Percentiles rank a stretch among this genome's conserved stretches.
Conservation (phyloP, 805 yeast genomes). For the Debaryomyces maramus region DNA sequence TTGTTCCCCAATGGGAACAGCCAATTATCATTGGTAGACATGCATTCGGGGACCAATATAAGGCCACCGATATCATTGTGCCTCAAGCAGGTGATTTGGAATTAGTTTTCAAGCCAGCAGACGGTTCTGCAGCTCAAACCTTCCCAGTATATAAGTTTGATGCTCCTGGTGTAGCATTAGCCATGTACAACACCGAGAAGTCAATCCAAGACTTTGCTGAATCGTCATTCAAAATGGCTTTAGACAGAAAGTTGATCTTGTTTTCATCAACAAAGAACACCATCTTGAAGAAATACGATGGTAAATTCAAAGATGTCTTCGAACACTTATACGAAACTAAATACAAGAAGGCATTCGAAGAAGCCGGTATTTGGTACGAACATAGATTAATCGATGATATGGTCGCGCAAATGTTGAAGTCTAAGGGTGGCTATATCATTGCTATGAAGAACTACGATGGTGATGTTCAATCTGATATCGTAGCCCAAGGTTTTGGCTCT, state of each 20-base stretch:
- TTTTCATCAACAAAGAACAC: slow-evolving; percentile 94
- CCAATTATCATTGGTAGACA: slow-evolving; percentile 98
- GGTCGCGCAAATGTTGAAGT: slow-evolving; percentile 98
- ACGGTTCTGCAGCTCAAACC: slow-evolving; percentile 56
- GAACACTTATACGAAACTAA: slow-evolving; percentile 71
- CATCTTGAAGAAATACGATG: slow-evolving; percentile 90
- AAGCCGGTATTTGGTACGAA: slow-evolving; percentile 89
- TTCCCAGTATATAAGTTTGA: slow-evolving; percentile 67
- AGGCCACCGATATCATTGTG: slow-evolving; percentile 82
- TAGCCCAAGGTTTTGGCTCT: slow-evolving; percentile 97
- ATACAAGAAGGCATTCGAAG: slow-evolving; percentile 72
- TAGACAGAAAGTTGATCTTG: slow-evolving; percentile 73
- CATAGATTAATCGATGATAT: slow-evolving; percentile 96
- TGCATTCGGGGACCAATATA: slow-evolving; percentile 96
- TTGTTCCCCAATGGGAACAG: slow-evolving; percentile 89
- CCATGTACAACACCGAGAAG: slow-evolving; percentile 95
- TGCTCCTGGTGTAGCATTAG: slow-evolving; percentile 78
- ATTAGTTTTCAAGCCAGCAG: slow-evolving; percentile 70
- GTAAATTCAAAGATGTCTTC: slow-evolving; percentile 92
- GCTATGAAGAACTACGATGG: slow-evolving; percentile 98
- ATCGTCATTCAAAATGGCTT: slow-evolving; percentile 85
- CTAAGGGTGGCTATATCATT: slow-evolving; percentile 90
- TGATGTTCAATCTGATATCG: slow-evolving; percentile 94
- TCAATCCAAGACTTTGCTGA: slow-evolving; percentile 91
- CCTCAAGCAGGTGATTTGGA: slow-evolving; percentile 79